Evolutionary conservation across 495 filamentous ascomycete genomes (phyloP), one percentile per base, ranked within the genome.

Genomic region (Xylaria longipes): DNA sequence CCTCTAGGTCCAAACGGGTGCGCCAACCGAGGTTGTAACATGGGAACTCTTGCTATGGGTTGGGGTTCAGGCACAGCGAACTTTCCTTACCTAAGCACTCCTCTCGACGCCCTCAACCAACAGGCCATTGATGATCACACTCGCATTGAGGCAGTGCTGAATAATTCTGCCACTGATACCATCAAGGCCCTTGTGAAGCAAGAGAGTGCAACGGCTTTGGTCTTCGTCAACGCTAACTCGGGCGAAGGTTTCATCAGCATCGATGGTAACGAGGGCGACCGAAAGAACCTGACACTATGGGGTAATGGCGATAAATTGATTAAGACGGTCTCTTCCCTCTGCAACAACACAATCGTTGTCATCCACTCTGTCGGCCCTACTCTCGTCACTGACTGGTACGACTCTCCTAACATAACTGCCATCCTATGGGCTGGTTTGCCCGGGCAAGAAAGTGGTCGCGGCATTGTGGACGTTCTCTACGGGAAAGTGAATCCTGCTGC

Each of bases 211-310:
- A 85, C 82, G 1, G 89, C 93, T 37, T 87, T 99, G 41, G 94
- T 97, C 8, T 99, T 98, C 73, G 94, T 92, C 71, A 97, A 97
- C 74, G 89, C 95, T 3, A 89, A 97, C 80, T 87, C 90, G 2
- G 96, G 96, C 25, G 96, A 99, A 83, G 94, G 89, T 3, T 99
- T 88, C 81, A 92, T 98, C 76, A 86, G 81, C 20, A 87, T 97
- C 22, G 95, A 97, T 64, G 90, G 90, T 33, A 98, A 98, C 75
- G 83, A 86, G 70, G 96, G 96, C 71, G 96, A 99, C 80, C 89
- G 96, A 66, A 96, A 94, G 74, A 97, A 99, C 82, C 84, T 99
- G 56, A 98, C 94, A 5, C 85, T 97, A 0, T 98, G 96, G 95
- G 82, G 87, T 71, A 89, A 90, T 69, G 94, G 92, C 17, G 95